These are phyloP conservation scores for Quercus wislizeni DNA, from an alignment of 306 rosid genomes.

Conservation along the genomic window DNA sequence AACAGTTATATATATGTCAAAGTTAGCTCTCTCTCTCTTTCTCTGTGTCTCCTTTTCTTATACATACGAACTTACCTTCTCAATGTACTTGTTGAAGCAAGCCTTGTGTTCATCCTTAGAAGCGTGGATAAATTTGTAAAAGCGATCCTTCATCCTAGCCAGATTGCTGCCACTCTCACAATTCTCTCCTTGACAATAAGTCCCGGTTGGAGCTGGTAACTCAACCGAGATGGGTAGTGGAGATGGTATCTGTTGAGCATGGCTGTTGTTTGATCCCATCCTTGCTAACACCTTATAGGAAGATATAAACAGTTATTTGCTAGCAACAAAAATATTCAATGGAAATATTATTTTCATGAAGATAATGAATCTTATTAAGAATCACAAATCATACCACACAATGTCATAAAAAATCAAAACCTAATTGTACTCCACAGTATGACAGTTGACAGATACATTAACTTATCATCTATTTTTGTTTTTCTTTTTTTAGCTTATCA, in stretches of 20 bases:
- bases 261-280: conserved; percentile 35
- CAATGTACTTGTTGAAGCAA: conserved; percentile 51
- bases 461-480: too few relatives aligned
- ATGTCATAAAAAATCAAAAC: too few relatives aligned
- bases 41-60: not conserved
- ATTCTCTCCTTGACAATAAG: conserved; percentile 56
- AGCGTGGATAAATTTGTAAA: conserved; percentile 55
- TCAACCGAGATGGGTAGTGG: too few relatives aligned
- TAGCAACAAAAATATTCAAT: not conserved
- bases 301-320: not conserved
- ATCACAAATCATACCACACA: too few relatives aligned
- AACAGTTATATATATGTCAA: not conserved
- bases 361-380: too few relatives aligned
- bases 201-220: conserved; percentile 9
- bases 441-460: too few relatives aligned
- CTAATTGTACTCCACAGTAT: too few relatives aligned
- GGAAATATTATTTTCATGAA: not conserved
- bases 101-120: conserved; percentile 53
- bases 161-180: conserved; percentile 57
- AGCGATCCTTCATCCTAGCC: conserved; percentile 44
- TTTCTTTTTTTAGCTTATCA: too few relatives aligned
- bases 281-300: conserved; percentile 18
- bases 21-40: not conserved
- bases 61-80: conserved; percentile 31
- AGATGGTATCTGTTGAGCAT: not conserved